A percentile compares a stretch with the other conserved stretches of the same genome.
These are phyloP conservation scores for Leishmania amazonensis DNA, from an alignment of 208 protist genomes.

Conservation along the genomic window DNA sequence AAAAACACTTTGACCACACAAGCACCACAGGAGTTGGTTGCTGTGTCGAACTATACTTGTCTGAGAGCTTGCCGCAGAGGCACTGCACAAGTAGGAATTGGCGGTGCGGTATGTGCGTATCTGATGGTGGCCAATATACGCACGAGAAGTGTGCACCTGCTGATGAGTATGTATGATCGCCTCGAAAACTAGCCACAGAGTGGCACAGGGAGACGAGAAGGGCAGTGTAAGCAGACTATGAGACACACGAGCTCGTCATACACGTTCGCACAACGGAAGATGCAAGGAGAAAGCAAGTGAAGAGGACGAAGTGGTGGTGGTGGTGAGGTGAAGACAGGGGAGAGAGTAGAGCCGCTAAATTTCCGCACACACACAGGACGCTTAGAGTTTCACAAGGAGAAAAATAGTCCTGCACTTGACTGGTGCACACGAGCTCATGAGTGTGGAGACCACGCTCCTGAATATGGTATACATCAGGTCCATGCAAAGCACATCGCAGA, in stretches of 20 bases:
- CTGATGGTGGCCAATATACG: not conserved
- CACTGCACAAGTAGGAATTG: not conserved
- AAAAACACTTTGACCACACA: not conserved
- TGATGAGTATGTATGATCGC: not conserved
- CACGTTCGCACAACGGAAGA: not conserved
- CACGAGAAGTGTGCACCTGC: not conserved
- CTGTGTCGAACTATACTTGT: not conserved
- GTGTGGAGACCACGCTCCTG: not conserved
- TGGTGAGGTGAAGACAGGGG: not conserved
- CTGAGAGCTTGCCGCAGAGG: not conserved
- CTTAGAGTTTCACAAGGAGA: not conserved
- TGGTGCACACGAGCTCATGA: not conserved
- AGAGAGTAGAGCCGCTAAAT: not conserved
- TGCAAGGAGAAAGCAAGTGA: not conserved
- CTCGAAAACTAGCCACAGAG: not conserved
- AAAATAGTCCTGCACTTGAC: not conserved
- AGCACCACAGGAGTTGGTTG: not conserved
- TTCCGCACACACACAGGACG: too few species aligned
- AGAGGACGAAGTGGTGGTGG: not conserved
- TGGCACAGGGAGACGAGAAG: constrained; percentile 1
- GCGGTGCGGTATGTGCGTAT: not conserved
- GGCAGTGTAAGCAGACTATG: not conserved
- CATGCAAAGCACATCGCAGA: not conserved
- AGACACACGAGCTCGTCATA: not conserved
- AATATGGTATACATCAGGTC: not conserved